Evolutionary conservation across 2,329 filamentous ascomycete species (phyloP), one percentile per base, ranked within the genome.

Genomic region (Trichoderma breve): DNA sequence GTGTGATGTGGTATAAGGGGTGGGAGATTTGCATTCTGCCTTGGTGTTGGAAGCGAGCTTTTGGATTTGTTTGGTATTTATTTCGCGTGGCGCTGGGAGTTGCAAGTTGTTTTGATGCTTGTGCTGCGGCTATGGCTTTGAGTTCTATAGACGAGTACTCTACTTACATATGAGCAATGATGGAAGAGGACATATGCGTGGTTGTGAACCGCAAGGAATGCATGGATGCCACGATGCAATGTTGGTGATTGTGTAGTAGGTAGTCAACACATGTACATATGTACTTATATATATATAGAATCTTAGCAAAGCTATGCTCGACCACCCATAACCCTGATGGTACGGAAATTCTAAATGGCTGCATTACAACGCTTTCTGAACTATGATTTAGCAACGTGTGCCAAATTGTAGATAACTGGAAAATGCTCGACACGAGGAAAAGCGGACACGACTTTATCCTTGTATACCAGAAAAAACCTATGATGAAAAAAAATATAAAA

Each of bases 401-500:
- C n/a, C 11, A 32, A 65, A 55, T 24, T 34, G 28, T 34, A 34
- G 34, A 7, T 36, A 55, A 53, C 43, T 26, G 14, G 28, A 26
- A 18, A 53, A 21, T 9, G 14, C n/a, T 15, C 18, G 21, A 36
- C 30, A 34, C 57, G 6, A 30, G 47, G 47, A 51, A 51, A 51
- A 51, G n/a, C 15, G n/a, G 21, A 53, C 21, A 14, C 47, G 11
- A 24, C n/a, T 24, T 60, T 32, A 53, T 24, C 36, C 28, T 24
- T 65, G 62, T 24, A 55, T 57, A 34, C 47, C 11, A 53, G 26
- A 43, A 53, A 60, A 53, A 3, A 34, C 39, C 36, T 18, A 53
- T 53, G 47, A 3, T 53, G 5, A n/a, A 51, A 43, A 36, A 4
- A 7, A 18, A 34, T 1, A n/a, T 1, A 39, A 75, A 79, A 79